Base-by-base conservation (phyloP, 768 basidiomycete species). In the Kwoniella europaea region DNA sequence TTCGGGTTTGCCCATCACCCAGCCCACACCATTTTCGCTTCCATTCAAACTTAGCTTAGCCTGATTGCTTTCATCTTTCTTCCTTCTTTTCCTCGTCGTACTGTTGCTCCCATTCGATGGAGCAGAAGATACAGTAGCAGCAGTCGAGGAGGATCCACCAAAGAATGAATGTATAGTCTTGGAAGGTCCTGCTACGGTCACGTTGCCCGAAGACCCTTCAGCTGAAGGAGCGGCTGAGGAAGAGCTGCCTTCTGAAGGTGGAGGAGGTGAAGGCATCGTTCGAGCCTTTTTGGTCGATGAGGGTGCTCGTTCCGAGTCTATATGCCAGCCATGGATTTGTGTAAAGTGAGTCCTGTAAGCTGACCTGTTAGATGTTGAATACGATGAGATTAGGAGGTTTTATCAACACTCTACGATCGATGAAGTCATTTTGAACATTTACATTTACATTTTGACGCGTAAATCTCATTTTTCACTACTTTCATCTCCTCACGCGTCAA, bases 51-150 rank as follows among this genome's bases (percentile, higher is more conserved):
- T 53, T 13, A 56, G 24, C n/a, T 29, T 41, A 20, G 52, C 27
- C 41, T 56, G 20, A 65, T 64, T 63, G 35, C 7, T 35, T 35
- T 58, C 63, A 20, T 46, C 63, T 24, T 70, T 64, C 63, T 65
- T 64, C 43, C 63, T 50, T 22, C 57, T 58, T 27, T 61, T 63
- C 50, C 53, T 70, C 41, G 63, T 43, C 46, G 53, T 15, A 22
- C 22, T 16, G 13, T 16, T 27, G 15, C 10, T 54, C 10, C 6
- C 9, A 2, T 60, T 16, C 4, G 59, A 53, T 13, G 44, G 10
- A 10, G 67, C 13, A 43, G 56, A 22, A 18, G 29, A 41, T 12
- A 10, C 41, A 24, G 41, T 18, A 13, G 62, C n/a, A 52, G 35
- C 52, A 52, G 62, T 27, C 4, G 56, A 41, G 54, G 65, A 43